phyloP scores from a whole-genome alignment of 2,329 filamentous ascomycete species.

The Xylaria sp. region DNA sequence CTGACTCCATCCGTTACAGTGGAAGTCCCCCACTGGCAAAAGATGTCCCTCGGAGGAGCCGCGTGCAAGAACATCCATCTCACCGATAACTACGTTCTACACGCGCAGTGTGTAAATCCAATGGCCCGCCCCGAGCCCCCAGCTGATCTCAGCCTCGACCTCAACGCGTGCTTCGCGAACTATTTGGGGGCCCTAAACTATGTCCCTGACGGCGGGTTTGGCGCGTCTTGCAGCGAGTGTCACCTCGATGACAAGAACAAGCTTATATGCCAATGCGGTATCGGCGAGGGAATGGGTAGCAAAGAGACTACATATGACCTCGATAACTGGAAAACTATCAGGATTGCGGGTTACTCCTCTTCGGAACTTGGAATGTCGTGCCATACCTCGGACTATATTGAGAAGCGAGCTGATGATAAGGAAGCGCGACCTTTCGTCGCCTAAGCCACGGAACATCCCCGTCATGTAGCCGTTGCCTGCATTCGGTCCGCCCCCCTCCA shows the following conservation, averaged over 20 bases:
- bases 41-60: background rate
- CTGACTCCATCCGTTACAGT: no score
- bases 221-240: background rate
- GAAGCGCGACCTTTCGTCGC: background rate
- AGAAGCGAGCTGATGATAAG: background rate
- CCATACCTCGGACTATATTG: background rate
- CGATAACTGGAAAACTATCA: background rate
- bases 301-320: background rate
- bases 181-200: background rate
- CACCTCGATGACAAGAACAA: background rate
- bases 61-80: background rate
- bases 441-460: background rate
- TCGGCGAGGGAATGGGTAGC: background rate
- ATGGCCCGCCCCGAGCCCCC: background rate
- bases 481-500: no score
- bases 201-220: background rate
- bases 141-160: background rate
- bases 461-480: no score
- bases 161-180: conserved; percentile 3
- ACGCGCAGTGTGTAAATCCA: background rate
- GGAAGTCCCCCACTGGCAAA: background rate
- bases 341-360: background rate
- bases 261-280: background rate
- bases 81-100: background rate
- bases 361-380: background rate